Base-by-base conservation (phyloP, 306 rosid species). In the Rosa lucieae region DNA sequence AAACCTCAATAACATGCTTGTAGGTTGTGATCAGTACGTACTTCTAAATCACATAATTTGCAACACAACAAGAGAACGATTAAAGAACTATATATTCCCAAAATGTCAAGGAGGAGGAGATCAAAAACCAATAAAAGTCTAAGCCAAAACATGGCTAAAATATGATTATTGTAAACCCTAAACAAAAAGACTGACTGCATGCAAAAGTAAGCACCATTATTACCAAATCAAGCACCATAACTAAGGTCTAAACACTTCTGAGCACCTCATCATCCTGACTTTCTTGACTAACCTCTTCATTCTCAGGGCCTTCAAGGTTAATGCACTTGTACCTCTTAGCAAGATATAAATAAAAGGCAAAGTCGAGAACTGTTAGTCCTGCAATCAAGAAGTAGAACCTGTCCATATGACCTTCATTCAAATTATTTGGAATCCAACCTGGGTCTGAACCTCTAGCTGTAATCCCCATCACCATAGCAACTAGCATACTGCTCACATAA, bases 381-480 rank as follows among this genome's bases (percentile, higher is more conserved):
- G 93, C 97, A 59, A 89, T 80, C 69, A 91, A 88, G 85, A 91
- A 91, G 84, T 52, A 91, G 86, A 89, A 91, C 71, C 97, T 85
- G 21, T 91, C 93, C 75, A 91, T 37, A 53, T 89, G 93, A 15
- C 97, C 97, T 29, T 61, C 61, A 70, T 91, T 91, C 4, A 91
- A 82, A 76, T 91, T 82, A 65, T 85, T 84, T 17, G 97, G 93
- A 23, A 91, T 88, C 97, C 93, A 91, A 10, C 93, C 97, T 17
- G 89, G 89, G 74, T 81, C 77, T 48, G 71, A 69, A 48, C 87
- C 88, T 55, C 55, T 73, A 0, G 92, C 83, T 10, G 97, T 86
- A 12, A 89, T 77, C 70, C 69, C 84, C 88, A 85, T 89, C 51
- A 91, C 97, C n/a, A 86, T 75, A 37, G 76, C 79, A 37, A 89